Conservation (phyloP, 1,284 basidiomycete species). For the Tausonia pullulans region DNA sequence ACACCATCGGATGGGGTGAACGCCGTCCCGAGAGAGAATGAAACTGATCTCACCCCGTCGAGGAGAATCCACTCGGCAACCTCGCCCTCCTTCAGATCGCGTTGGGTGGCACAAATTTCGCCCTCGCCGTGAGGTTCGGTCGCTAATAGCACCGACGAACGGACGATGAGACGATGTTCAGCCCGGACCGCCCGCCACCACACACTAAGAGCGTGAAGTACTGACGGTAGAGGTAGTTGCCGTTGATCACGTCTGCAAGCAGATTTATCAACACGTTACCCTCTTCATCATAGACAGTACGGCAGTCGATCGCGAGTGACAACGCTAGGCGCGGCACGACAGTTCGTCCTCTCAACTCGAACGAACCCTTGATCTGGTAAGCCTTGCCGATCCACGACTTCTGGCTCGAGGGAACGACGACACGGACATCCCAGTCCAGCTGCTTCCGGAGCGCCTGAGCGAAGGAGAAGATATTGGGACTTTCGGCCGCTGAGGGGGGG, state of each 20-base stretch:
- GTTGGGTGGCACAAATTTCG: constrained; percentile 49
- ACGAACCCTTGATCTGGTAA: constrained; percentile 10
- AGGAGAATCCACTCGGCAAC: constrained; percentile 78
- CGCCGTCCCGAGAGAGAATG: not conserved
- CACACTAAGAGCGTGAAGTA: constrained; percentile 25
- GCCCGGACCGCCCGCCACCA: not conserved
- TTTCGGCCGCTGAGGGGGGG: constrained; percentile 48
- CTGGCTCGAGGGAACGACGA: constrained; percentile 76
- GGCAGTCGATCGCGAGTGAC: constrained; percentile 9
- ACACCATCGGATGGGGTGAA: not conserved
- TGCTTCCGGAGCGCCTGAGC: constrained; percentile 53
- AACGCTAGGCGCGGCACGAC: not conserved
- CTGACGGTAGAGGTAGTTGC: constrained; percentile 68
- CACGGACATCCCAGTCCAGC: constrained; percentile 74
- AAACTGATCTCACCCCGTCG: constrained; percentile 51
- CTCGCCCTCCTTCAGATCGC: constrained; percentile 62
- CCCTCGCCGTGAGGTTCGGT: constrained; percentile 52
- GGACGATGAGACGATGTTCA: not conserved
- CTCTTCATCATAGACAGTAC: constrained; percentile 3
- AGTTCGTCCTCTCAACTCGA: constrained; percentile 3
- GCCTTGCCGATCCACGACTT: constrained; percentile 73
- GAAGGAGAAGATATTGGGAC: constrained; percentile 73
- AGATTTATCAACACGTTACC: constrained; percentile 52
- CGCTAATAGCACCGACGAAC: not conserved
- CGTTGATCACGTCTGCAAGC: constrained; percentile 64